Conservation (phyloP, 1,139 yeast species). For the Dujonia santamariae region DNA sequence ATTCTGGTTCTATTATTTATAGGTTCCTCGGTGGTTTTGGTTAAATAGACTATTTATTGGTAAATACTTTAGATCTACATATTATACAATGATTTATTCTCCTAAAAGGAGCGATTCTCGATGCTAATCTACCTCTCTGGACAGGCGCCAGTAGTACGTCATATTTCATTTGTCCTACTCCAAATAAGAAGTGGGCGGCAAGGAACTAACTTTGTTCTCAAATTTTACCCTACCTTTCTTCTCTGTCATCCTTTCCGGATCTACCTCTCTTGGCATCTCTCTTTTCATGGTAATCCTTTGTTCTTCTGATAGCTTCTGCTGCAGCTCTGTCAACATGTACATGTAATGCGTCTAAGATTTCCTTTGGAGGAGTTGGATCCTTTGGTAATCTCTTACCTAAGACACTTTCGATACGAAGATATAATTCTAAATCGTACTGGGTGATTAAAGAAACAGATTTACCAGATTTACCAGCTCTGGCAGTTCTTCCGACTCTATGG, state of each 20-base stretch:
- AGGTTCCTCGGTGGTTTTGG: no score
- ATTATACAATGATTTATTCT: no score
- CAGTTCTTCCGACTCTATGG: conserved; percentile 97
- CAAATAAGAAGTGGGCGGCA: no score
- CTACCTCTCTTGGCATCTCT: conserved; percentile 28
- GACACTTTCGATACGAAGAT: conserved; percentile 83
- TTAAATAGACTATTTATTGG: no score
- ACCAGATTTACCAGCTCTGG: conserved; percentile 96
- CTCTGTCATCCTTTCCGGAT: conserved; percentile 47
- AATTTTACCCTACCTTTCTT: conserved; percentile 31
- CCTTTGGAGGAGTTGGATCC: conserved; percentile 71
- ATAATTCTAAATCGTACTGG: conserved; percentile 89
- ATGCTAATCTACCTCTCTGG: no score
- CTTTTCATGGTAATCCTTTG: conserved; percentile 66
- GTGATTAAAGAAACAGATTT: conserved; percentile 89
- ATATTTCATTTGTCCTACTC: no score
- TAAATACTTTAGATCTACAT: no score
- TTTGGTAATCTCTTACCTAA: conserved; percentile 78
- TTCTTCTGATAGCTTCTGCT: conserved; percentile 83
- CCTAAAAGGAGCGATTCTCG: no score
- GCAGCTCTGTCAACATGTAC: conserved; percentile 90
- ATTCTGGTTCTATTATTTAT: no score
- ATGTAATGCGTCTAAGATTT: conserved; percentile 73
- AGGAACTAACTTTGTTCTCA: no score
- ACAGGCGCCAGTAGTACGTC: no score